These are phyloP conservation scores for Podospora pseudocomata DNA, from an alignment of 495 filamentous ascomycete genomes.

Conservation along the genomic window DNA sequence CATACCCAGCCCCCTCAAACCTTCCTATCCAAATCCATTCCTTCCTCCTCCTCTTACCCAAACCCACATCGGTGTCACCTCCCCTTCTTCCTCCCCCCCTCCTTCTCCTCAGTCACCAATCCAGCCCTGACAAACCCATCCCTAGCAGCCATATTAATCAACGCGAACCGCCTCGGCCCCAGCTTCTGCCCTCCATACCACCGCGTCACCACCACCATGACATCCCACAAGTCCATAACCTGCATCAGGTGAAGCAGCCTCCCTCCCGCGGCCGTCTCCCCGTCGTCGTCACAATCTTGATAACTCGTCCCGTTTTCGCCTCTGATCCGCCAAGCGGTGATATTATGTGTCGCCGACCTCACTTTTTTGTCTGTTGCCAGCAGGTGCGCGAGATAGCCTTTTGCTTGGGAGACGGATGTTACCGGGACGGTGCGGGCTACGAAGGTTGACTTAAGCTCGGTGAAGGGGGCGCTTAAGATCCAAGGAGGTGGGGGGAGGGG, in stretches of 20 bases:
- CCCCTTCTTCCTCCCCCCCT: neutral
- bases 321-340: conserved; percentile 61
- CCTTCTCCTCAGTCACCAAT: conserved; percentile 38
- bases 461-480: conserved; percentile 64
- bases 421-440: conserved; percentile 70
- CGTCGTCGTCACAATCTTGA: conserved; percentile 94
- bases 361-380: conserved; percentile 76
- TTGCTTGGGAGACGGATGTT: conserved; percentile 62
- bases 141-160: conserved; percentile 82
- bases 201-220: conserved; percentile 87
- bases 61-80: neutral
- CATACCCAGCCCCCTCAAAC: too few relatives aligned
- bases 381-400: conserved; percentile 65
- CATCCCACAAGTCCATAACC: conserved; percentile 89
- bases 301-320: conserved; percentile 52
- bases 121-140: conserved; percentile 82
- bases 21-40: too few relatives aligned
- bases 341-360: conserved; percentile 87
- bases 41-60: too few relatives aligned
- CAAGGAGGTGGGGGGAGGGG: conserved; percentile 53
- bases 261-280: conserved; percentile 89
- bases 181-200: conserved; percentile 93
- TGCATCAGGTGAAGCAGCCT: conserved; percentile 86
- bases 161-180: conserved; percentile 81
- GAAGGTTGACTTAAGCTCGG: conserved; percentile 86